A percentile compares a stretch with the other conserved stretches of the same genome.
Evolutionary conservation across 805 yeast species (phyloP).

Genomic region (Nakazawaea siamensis): DNA sequence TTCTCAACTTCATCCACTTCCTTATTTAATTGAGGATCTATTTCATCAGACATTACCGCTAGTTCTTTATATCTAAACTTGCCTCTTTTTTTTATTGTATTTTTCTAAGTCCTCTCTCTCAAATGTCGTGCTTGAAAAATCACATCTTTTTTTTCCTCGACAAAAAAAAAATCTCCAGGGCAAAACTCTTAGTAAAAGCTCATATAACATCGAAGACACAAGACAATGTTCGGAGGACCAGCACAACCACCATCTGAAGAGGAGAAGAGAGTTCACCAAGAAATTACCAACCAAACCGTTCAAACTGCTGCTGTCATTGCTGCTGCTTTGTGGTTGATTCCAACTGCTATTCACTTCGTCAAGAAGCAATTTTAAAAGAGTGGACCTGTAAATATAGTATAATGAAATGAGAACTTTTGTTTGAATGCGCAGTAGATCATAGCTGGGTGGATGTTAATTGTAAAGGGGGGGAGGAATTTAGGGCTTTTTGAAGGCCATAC

Average conservation of each 20-base stretch:
- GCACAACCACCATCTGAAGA: slow-evolving; percentile 54
- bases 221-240: slow-evolving; percentile 37
- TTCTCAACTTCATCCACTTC: too few species aligned
- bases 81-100: too few species aligned
- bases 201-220: not conserved
- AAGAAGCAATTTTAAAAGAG: slow-evolving; percentile 38
- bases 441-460: too few species aligned
- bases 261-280: slow-evolving; percentile 59
- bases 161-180: not conserved
- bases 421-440: too few species aligned
- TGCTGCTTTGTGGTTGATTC: slow-evolving; percentile 51
- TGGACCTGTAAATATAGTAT: too few species aligned
- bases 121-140: not conserved
- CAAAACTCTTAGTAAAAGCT: not conserved
- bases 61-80: too few species aligned
- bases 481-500: too few species aligned
- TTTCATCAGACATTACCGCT: too few species aligned
- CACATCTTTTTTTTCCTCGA: not conserved
- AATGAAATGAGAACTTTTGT: too few species aligned
- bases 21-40: slow-evolving; percentile 7
- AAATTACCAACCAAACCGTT: slow-evolving; percentile 51
- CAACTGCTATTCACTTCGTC: slow-evolving; percentile 46
- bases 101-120: too few species aligned
- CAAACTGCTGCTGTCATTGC: slow-evolving; percentile 55
- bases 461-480: too few species aligned